These are phyloP conservation scores for Coniferiporia weirii DNA, from an alignment of 1,284 basidiomycete genomes.

Conservation along the genomic window DNA sequence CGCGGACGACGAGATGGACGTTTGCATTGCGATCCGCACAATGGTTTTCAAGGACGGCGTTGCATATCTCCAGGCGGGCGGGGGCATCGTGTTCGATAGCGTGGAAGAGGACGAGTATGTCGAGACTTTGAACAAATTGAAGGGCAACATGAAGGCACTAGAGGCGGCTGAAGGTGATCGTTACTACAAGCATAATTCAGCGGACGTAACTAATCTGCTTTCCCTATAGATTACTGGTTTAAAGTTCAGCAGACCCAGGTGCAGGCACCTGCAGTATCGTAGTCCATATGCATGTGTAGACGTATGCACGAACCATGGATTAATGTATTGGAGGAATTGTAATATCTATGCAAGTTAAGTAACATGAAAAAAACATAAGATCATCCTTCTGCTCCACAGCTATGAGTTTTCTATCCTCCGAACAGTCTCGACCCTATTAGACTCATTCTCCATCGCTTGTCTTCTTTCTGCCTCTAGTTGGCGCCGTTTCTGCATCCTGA, in stretches of 20 bases:
- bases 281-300: not conserved
- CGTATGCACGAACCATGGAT: conserved; percentile 4
- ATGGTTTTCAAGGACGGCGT: conserved; percentile 96
- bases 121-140: conserved; percentile 95
- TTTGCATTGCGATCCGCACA: conserved; percentile 97
- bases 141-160: conserved; percentile 82
- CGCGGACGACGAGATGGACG: conserved; percentile 93
- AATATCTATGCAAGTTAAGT: conserved; percentile 7
- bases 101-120: conserved; percentile 96
- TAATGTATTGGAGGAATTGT: not conserved
- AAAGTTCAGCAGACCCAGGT: conserved; percentile 51
- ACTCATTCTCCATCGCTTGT: conserved; percentile 4
- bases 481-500: conserved; percentile 17
- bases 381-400: conserved; percentile 7
- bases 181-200: conserved; percentile 9
- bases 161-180: conserved; percentile 85
- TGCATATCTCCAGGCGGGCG: conserved; percentile 93
- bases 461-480: not conserved
- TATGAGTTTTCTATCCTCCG: conserved; percentile 15
- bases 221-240: conserved; percentile 56
- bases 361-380: not conserved
- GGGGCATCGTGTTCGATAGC: conserved; percentile 97
- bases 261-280: conserved; percentile 20
- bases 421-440: not conserved
- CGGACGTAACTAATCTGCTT: conserved; percentile 13